Evolutionary conservation across 768 basidiomycete genomes (phyloP), one percentile per base, ranked within the genome.

Genomic region (Hortiboletus flavorubellus): DNA sequence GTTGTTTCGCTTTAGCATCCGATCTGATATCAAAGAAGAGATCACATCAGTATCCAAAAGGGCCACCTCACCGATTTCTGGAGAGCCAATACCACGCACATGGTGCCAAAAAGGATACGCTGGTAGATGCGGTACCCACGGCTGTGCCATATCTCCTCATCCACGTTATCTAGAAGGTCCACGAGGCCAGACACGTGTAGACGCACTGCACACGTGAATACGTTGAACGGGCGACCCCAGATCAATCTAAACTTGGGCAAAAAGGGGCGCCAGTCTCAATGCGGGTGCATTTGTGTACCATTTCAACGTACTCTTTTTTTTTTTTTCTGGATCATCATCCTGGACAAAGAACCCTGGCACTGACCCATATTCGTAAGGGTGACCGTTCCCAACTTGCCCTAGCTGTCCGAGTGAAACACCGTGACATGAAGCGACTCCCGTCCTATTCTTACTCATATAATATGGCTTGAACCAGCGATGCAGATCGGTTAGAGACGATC

Each of bases 51-150:
- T 26, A 23, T 46, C 26, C 33, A 44, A 31, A 23, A 21, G 45
- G 14, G 72, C 76, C 53, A 85, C 85, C 76, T 72, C 53, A 84
- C 77, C 87, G 86, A 89, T 3, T 73, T 75, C 65, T 75, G 30
- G 30, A n/a, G 31, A 23, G 9, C 48, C 37, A 14, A 30, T 39
- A 8, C 37, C 47, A 37, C 23, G 2, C 10, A 48, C 26, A 6
- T 26, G 4, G 26, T 5, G 26, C 26, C 26, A 26, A 26, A 26
- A 26, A 26, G 5, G 8, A 47, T 8, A 8, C 15, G 21, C 16
- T 5, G n/a, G 8, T 49, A 29, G 35, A 18, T 26, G 16, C 15
- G 2, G 35, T 21, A 49, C 63, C 34, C 51, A 73, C 76, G 51
- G 63, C 18, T 1, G 76, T 78, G 2, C 84, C 85, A 61, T 88